Conservation (phyloP, 2,329 filamentous ascomycete genomes). For the Cladosporium phlei region DNA sequence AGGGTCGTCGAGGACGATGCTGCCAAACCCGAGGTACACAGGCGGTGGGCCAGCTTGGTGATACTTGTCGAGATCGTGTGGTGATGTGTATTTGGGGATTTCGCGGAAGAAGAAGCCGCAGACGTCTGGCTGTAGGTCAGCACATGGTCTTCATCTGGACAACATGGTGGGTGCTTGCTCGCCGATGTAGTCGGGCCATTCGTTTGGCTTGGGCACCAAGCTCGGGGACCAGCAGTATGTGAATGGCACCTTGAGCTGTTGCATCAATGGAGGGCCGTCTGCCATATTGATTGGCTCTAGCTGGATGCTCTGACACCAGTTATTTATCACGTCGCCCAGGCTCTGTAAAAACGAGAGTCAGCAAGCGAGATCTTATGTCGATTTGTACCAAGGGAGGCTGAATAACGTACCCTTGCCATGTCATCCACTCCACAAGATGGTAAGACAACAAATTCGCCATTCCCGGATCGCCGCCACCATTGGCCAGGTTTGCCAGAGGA, state of each 20-base stretch:
- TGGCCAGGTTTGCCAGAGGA: conserved; percentile 45
- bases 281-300: conserved; percentile 73
- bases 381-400: too few species aligned
- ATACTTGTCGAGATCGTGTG: conserved; percentile 41
- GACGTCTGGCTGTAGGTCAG: too few species aligned
- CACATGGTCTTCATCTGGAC: too few species aligned
- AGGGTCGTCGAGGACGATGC: conserved; percentile 69
- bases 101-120: conserved; percentile 67
- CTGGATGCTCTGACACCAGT: conserved; percentile 55
- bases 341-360: not conserved
- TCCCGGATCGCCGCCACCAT: conserved; percentile 50
- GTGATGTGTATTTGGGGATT: conserved; percentile 24
- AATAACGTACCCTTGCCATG: conserved; percentile 76
- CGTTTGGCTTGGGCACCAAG: conserved; percentile 19
- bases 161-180: too few species aligned
- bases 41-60: conserved; percentile 54
- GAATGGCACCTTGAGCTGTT: conserved; percentile 70
- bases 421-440: conserved; percentile 45
- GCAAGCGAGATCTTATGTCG: too few species aligned
- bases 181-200: conserved; percentile 54
- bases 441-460: conserved; percentile 79
- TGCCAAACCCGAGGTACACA: conserved; percentile 72
- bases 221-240: conserved; percentile 81
- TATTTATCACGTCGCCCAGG: conserved; percentile 80
- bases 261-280: conserved; percentile 75